Evolutionary conservation across 2,329 filamentous ascomycete species (phyloP).

Genomic region (Coniochaeta hoffmannii): DNA sequence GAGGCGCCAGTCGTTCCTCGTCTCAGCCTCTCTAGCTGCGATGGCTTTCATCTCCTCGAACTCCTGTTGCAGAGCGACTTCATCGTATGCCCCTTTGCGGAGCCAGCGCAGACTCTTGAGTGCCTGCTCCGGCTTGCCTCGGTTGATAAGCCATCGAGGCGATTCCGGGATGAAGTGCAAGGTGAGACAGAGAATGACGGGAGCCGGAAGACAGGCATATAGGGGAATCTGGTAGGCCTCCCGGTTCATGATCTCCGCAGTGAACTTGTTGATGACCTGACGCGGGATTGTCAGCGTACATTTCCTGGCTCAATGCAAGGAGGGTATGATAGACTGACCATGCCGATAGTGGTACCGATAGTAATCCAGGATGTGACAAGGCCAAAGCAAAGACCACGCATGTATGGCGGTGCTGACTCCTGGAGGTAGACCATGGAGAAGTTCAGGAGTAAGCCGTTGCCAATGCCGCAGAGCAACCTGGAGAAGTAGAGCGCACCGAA

Average conservation of each 20-base stretch:
- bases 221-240: conserved; percentile 32
- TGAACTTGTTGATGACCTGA: conserved; percentile 40
- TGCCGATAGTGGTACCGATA: conserved; percentile 31
- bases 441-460: conserved; percentile 51
- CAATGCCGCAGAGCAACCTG: conserved; percentile 45
- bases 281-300: not conserved
- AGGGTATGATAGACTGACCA: conserved; percentile 8
- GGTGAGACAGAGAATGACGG: conserved; percentile 24
- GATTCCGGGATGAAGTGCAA: conserved; percentile 32
- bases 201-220: conserved; percentile 30
- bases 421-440: conserved; percentile 30
- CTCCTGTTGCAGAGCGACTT: conserved; percentile 18
- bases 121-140: conserved; percentile 25
- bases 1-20: conserved; percentile 25
- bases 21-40: conserved; percentile 23
- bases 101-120: conserved; percentile 27
- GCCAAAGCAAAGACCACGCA: conserved; percentile 27
- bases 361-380: conserved; percentile 23
- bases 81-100: conserved; percentile 21
- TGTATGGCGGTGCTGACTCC: conserved; percentile 21
- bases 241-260: conserved; percentile 24
- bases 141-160: conserved; percentile 31
- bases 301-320: not conserved
- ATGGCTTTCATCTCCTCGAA: conserved; percentile 28
- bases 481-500: conserved; percentile 48